Evolutionary conservation across 148 eudicot genomes (phyloP), one percentile per base, ranked within the genome.

Genomic region (Suaeda aralocaspica): DNA sequence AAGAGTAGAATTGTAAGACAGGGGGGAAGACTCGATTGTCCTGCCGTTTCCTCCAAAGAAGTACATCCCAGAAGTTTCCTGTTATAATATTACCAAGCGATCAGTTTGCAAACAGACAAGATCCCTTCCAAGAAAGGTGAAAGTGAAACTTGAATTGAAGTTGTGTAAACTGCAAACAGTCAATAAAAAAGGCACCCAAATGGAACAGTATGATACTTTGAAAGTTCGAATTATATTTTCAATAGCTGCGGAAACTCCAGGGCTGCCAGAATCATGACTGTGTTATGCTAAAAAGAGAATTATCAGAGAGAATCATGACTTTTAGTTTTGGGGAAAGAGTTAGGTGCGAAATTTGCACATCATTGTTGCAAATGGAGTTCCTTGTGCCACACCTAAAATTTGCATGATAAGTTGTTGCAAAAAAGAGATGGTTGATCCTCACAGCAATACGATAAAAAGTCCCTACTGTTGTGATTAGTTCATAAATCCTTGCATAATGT

Each of bases 21-120:
- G 50, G 11, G 77, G 59, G 48, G 98, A 92, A 53, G 98, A 88
- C 1, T 76, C 71, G 22, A 83, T 26, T 2, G 83, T 84, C 67
- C 82, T 79, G 21, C 98, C 94, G 41, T 78, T 85, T 25, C 96
- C 98, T 15, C 98, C 96, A 39, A 88, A 93, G 67, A 88, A 90
- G 78, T 87, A 90, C 56, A 84, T 75, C 67, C 98, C 96, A 28
- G 92, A 85, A 70, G 77, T 66, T 71, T 78, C 92, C 96, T 92
- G 86, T 58, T 77, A 66, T 24, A 21, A 41, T 36, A 42, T 41
- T 41, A 19, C 28, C 9, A 72, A 3, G 25, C 25, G 15, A n/a
- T 59, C 51, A 53, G 66, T n/a, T 50, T 50, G 9, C 24, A 50
- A 49, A 13, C 30, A 34, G 8, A 36, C 41, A 36, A 59, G 42